Conservation (phyloP, 768 basidiomycete genomes). For the Boletus vinaceobasis region DNA sequence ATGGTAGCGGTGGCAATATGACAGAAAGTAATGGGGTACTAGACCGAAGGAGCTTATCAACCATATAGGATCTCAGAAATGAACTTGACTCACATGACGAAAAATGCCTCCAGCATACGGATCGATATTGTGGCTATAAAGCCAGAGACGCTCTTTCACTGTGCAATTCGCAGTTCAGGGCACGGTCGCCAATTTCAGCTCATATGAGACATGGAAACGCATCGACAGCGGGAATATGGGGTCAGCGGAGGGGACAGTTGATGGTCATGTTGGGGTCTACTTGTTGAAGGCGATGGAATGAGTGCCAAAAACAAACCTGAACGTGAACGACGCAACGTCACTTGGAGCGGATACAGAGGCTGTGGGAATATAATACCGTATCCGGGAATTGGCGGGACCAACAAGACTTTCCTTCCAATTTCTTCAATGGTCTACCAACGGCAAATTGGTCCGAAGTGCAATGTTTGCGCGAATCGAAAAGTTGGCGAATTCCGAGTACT, state of each 20-base stretch:
- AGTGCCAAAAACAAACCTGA: slow-evolving; percentile 48
- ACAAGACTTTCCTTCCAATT: too few species aligned
- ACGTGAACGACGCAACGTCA: slow-evolving; percentile 41
- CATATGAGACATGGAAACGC: neutral
- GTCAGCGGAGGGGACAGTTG: slow-evolving; percentile 82
- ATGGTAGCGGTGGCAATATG: slow-evolving; percentile 57
- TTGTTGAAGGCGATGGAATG: slow-evolving; percentile 42
- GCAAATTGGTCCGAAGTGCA: too few species aligned
- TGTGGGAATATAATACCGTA: neutral
- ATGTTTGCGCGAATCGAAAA: too few species aligned
- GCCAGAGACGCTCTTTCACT: slow-evolving; percentile 91
- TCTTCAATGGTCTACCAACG: too few species aligned
- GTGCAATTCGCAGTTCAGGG: slow-evolving; percentile 6
- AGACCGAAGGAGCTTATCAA: slow-evolving; percentile 2
- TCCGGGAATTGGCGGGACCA: too few species aligned
- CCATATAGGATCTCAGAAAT: neutral
- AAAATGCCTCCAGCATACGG: slow-evolving; percentile 88
- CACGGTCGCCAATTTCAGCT: neutral
- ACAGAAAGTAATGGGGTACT: slow-evolving; percentile 87
- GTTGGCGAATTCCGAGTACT: too few species aligned
- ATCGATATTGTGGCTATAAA: slow-evolving; percentile 72
- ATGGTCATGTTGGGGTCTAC: slow-evolving; percentile 59
- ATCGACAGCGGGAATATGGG: slow-evolving; percentile 71
- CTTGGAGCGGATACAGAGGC: neutral
- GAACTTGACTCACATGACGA: slow-evolving; percentile 57